Percentiles rank a stretch among this genome's conserved stretches.
phyloP scores from a whole-genome alignment of 2,329 filamentous ascomycete genomes.

The Epichloe hybrida region DNA sequence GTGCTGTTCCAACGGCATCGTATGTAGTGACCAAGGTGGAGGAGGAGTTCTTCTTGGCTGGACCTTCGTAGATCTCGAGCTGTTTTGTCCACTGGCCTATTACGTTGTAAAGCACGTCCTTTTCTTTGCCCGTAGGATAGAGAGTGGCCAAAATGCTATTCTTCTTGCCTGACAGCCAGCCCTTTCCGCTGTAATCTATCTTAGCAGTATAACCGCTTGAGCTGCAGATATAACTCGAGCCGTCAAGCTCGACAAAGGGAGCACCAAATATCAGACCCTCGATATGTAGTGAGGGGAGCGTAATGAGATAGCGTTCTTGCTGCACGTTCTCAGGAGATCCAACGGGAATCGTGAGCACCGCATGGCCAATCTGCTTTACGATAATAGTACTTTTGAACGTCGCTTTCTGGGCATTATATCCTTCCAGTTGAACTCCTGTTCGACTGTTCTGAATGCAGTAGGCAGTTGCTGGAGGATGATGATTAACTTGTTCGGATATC shows the following conservation, averaged over 20 bases:
- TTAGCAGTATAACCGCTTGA: slow-evolving; percentile 77
- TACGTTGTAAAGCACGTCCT: slow-evolving; percentile 64
- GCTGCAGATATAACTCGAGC: slow-evolving; percentile 70
- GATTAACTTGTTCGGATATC: slow-evolving; percentile 86
- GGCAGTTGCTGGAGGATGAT: slow-evolving; percentile 89
- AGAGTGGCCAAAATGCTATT: slow-evolving; percentile 72
- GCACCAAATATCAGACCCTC: slow-evolving; percentile 79
- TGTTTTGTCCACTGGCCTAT: slow-evolving; percentile 83
- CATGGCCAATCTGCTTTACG: slow-evolving; percentile 89
- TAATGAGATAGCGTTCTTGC: slow-evolving; percentile 72
- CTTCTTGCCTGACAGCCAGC: slow-evolving; percentile 93
- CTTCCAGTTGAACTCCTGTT: slow-evolving; percentile 65
- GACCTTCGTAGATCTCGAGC: slow-evolving; percentile 63
- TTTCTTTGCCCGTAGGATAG: slow-evolving; percentile 57
- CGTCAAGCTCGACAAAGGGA: slow-evolving; percentile 85
- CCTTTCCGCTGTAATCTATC: slow-evolving; percentile 86
- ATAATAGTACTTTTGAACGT: slow-evolving; percentile 90
- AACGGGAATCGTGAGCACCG: slow-evolving; percentile 59
- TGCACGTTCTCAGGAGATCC: slow-evolving; percentile 17
- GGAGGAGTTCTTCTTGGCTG: slow-evolving; percentile 34
- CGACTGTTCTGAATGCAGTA: slow-evolving; percentile 84
- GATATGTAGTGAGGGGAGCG: slow-evolving; percentile 80
- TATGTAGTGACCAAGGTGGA: slow-evolving; percentile 43
- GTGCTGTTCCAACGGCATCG: slow-evolving; percentile 41
- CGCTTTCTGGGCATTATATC: slow-evolving; percentile 93